Evolutionary conservation across 179 eudicot genomes (phyloP), one percentile per base, ranked within the genome.

Genomic region (Spergularia azorica): DNA sequence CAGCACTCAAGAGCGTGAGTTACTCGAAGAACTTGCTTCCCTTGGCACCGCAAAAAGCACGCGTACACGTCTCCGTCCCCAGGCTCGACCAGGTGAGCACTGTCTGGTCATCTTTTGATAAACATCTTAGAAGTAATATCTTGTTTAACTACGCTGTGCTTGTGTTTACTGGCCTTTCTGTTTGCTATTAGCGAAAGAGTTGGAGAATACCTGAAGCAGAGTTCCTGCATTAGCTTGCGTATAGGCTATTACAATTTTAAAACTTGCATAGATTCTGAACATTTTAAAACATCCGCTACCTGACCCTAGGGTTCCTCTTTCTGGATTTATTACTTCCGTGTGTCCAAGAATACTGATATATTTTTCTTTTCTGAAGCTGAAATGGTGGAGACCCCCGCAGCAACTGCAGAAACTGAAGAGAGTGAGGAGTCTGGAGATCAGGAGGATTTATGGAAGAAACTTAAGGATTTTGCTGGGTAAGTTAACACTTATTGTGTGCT

Each of bases 401-500:
- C 71, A 11, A 81, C 72, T 73, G 68, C 87, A 36, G 76, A 83
- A 54, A 3, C 85, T 0, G 92, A 83, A 21, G 81, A 74, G 50
- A 80, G 60, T 73, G 82, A 80, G 73, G 90, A 86, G 68, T 81
- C 88, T 17, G 88, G 32, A 82, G 96, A 89, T 52, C 82, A 93
- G 76, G 65, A 81, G 81, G 96, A 88, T 70, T 55, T 86, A 10
- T 91, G 86, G 97, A 89, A 88, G 77, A 83, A 84, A 77, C 77
- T 95, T 63, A 88, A 89, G 86, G 91, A 93, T 79, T 79, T 89
- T 80, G 98, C 93, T 10, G 97, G 98, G 98, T 95, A 95, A 80
- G 65, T 71, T 69, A 58, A 18, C 26, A 17, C 17, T 39, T 43
- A 11, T 18, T 59, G 41, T 41, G 18, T 70, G 3, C 16, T 5